A percentile compares a stretch with the other conserved stretches of the same genome.
These are phyloP conservation scores for Ceratocystis colombiana DNA, from an alignment of 2,329 filamentous ascomycete genomes.

Conservation along the genomic window DNA sequence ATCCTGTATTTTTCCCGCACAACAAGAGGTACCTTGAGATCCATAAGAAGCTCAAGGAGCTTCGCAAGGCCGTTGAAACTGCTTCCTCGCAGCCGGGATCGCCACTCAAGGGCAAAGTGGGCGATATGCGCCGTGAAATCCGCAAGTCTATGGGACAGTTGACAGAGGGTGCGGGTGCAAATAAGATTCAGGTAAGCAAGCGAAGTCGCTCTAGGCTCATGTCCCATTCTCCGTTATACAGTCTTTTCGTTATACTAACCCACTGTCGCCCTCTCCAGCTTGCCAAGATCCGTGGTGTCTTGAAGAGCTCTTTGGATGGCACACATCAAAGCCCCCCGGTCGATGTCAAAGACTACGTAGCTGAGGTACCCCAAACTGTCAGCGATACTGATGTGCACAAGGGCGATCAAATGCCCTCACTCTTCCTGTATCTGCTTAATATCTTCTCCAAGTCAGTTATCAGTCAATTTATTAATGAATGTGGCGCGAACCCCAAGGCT, in stretches of 20 bases:
- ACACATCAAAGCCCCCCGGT: slow-evolving; percentile 40
- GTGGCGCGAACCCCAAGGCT: slow-evolving; percentile 50
- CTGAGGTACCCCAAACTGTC: slow-evolving; percentile 37
- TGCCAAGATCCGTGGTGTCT: slow-evolving; percentile 44
- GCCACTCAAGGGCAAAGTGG: slow-evolving; percentile 53
- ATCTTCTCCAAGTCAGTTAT: slow-evolving; percentile 65
- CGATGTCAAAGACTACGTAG: slow-evolving; percentile 47
- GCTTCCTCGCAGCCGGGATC: slow-evolving; percentile 41
- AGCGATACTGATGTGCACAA: slow-evolving; percentile 42
- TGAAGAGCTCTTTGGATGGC: slow-evolving; percentile 38
- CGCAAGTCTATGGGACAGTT: slow-evolving; percentile 64
- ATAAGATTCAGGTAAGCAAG: slow-evolving; percentile 32
- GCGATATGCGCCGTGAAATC: slow-evolving; percentile 62
- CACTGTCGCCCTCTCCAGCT: slow-evolving; percentile 9
- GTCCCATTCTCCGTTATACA: background rate
- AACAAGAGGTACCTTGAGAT: slow-evolving; percentile 46
- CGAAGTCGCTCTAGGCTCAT: background rate
- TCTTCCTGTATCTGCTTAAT: slow-evolving; percentile 67
- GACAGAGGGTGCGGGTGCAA: slow-evolving; percentile 53
- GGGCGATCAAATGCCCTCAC: slow-evolving; percentile 47
- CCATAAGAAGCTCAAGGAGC: slow-evolving; percentile 57
- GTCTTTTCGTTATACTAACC: slow-evolving; percentile 21
- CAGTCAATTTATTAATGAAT: slow-evolving; percentile 58
- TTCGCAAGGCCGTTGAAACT: slow-evolving; percentile 52
- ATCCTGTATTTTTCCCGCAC: slow-evolving; percentile 22